Base-by-base conservation (phyloP, 805 yeast species). In the Zygosaccharomyces gambellarensis region DNA sequence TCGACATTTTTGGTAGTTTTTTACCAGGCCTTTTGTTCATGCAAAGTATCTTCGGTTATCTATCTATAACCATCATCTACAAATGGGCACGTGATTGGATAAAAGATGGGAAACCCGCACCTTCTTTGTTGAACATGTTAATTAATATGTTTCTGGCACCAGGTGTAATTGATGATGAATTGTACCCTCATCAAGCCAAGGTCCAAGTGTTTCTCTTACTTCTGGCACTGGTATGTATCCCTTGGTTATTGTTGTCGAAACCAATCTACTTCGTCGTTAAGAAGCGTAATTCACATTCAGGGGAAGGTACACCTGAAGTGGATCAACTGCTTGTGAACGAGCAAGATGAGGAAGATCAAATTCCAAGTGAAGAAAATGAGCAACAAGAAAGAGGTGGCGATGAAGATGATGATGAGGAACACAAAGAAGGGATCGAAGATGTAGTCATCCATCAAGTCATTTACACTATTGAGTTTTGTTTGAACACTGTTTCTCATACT, bases 41-140 rank as follows among this genome's bases (percentile, higher is more conserved):
- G 89, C 87, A 82, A 63, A 76, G 85, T 56, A 84, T 85, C 38
- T 85, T 85, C 62, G 90, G 90, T 12, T 85, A 85, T 62, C 71
- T 85, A 41, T 72, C 85, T 4, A 52, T 83, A n/a, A 72, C 82
- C 38, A 83, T 85, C 53, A 74, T 85, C 38, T 85, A 83, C 70
- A 85, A 85, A 67, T 85, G 90, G 90, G 70, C 80, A 36, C 76
- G 79, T 39, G 85, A 85, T 64, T 85, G 90, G 90, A 66, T 80
- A 34, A 78, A 72, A 21, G 77, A 73, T n/a, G 77, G 64, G 1
- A 77, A 74, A 49, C 82, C 81, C 39, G 87, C 90, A 2, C 90
- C 90, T 5, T 83, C 87, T 34, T 71, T 85, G 56, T 76, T 85
- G 55, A 83, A 85, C 64, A 85, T 83, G 87, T 71, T 85, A 61